Conservation (phyloP, 2,329 filamentous ascomycete species). For the Didymella sp. region DNA sequence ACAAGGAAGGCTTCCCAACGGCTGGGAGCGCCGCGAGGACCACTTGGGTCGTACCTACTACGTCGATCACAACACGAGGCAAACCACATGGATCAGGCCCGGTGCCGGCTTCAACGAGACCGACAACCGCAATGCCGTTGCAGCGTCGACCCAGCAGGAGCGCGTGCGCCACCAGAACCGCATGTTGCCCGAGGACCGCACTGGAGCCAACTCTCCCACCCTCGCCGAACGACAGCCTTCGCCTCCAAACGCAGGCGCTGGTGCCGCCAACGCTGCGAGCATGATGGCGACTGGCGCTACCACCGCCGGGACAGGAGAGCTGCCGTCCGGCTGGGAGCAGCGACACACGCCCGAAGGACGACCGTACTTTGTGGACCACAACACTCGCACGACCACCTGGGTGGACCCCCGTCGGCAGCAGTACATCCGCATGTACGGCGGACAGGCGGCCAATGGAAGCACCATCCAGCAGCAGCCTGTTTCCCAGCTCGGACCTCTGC, state of each 20-base stretch:
- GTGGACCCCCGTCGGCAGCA: slow-evolving; percentile 96
- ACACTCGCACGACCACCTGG: slow-evolving; percentile 97
- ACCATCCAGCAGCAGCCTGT: slow-evolving; percentile 98
- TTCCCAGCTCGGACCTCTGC: slow-evolving; percentile 91
- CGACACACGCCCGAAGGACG: slow-evolving; percentile 93
- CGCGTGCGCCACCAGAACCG: slow-evolving; percentile 93
- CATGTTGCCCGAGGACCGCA: slow-evolving; percentile 93
- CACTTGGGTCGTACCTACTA: slow-evolving; percentile 96
- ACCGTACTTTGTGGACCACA: slow-evolving; percentile 97
- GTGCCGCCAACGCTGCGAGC: slow-evolving; percentile 65
- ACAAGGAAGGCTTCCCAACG: slow-evolving; percentile 89
- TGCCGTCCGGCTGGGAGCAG: slow-evolving; percentile 96
- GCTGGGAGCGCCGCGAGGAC: slow-evolving; percentile 96
- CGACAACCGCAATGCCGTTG: slow-evolving; percentile 78
- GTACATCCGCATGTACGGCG: slow-evolving; percentile 98
- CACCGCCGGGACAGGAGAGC: slow-evolving; percentile 90
- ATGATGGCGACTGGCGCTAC: slow-evolving; percentile 97
- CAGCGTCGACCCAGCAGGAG: slow-evolving; percentile 91
- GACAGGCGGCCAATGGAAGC: slow-evolving; percentile 74
- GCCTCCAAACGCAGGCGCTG: slow-evolving; percentile 31
- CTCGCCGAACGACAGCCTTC: slow-evolving; percentile 62
- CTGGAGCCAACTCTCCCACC: slow-evolving; percentile 89
- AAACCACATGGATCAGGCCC: slow-evolving; percentile 94
- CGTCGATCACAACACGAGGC: slow-evolving; percentile 95
- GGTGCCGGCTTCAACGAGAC: slow-evolving; percentile 78